Evolutionary conservation across 768 basidiomycete genomes (phyloP), one percentile per base, ranked within the genome.

Genomic region (Agaricus sinodeliciosus): DNA sequence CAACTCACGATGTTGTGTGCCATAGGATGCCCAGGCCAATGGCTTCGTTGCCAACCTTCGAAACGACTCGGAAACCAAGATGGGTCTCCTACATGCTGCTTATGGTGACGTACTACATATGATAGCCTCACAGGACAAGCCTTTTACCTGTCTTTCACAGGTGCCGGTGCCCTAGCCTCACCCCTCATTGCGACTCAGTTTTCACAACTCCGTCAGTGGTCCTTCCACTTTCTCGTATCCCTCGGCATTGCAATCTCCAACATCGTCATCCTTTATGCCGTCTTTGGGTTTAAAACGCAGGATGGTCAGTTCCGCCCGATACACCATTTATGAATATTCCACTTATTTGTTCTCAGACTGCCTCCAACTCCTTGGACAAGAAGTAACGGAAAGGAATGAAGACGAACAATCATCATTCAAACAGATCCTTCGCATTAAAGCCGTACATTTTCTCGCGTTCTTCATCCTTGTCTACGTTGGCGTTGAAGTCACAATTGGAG

Each of bases 101-200:
- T 88, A 87, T 59, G 85, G 85, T 74, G 31, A 51, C 15, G 58
- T 46, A 3, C 11, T 31, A 16, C 40, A 27, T 9, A 12, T 28
- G 28, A 28, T 28, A 22, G 3, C 42, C 3, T 28, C 16, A 3
- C 9, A 9, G 26, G 1, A 35, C 12, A 39, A 16, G 6, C 37
- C 22, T 41, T 15, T 15, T 48, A 42, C 34, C 16, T 16, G 43
- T 48, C 13, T 9, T 31, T 47, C 35, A 16, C 35, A 87, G 85
- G 87, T 16, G 67, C 76, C 0, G 87, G 87, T 1, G 86, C 86
- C 2, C 68, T 88, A 9, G 71, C 71, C 7, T 66, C 90, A 0
- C 92, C 93, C 2, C 74, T 94, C 13, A 80, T 85, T 0, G 78
- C 91, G 0, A 94, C 93, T 0, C 87, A 91, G 52, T 94, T 94